Percentiles rank a stretch among this genome's conserved stretches.
These are phyloP conservation scores for Lipomyces yamadae DNA, from an alignment of 805 yeast genomes.

Conservation along the genomic window DNA sequence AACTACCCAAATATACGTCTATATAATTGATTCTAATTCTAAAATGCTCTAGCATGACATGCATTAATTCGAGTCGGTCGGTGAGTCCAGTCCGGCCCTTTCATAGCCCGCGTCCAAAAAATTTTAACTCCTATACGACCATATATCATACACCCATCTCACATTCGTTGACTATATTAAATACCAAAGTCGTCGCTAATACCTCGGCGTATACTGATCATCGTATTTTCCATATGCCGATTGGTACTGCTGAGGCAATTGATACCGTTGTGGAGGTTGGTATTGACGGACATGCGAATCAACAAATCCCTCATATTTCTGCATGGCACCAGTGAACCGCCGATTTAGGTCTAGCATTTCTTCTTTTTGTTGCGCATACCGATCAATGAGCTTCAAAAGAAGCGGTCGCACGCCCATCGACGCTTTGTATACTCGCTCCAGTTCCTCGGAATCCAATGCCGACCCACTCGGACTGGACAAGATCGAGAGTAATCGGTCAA, in stretches of 20 bases:
- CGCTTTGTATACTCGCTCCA: constrained; percentile 73
- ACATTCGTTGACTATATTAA: background rate
- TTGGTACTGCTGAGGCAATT: constrained; percentile 1
- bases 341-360: constrained; percentile 74
- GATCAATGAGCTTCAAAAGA: constrained; percentile 74
- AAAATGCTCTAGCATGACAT: background rate
- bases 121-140: background rate
- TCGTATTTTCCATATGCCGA: background rate
- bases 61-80: background rate
- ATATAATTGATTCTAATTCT: background rate
- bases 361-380: constrained; percentile 75
- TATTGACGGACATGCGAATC: constrained; percentile 51
- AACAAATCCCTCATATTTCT: constrained; percentile 69
- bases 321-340: constrained; percentile 70
- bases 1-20: background rate
- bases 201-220: background rate
- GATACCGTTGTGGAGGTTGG: background rate
- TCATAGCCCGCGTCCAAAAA: background rate
- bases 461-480: constrained; percentile 50
- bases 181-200: background rate
- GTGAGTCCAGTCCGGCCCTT: background rate
- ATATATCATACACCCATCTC: background rate
- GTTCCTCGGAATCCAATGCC: constrained; percentile 61
- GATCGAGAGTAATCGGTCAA: constrained; percentile 71
- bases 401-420: constrained; percentile 74